phyloP scores from a whole-genome alignment of 495 filamentous ascomycete species.

The Xylaria nigripes region DNA sequence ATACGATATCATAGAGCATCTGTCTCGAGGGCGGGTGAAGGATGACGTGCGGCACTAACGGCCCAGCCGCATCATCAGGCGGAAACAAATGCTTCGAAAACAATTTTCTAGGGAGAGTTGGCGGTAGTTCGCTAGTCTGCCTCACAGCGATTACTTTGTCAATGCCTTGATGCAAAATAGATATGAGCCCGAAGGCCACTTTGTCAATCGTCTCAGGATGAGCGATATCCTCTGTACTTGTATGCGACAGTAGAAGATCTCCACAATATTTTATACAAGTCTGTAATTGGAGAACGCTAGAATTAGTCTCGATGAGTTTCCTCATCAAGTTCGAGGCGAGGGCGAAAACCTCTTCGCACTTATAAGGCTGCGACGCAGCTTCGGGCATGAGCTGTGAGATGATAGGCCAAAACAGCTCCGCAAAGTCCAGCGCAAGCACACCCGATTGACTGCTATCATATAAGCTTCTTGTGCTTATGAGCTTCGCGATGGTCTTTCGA shows the following conservation, averaged over 20 bases:
- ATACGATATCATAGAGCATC: conserved; percentile 56
- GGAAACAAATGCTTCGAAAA: conserved; percentile 66
- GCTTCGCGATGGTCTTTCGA: conserved; percentile 32
- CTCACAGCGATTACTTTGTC: conserved; percentile 9
- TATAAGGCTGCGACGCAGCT: conserved; percentile 26
- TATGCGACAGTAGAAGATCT: conserved; percentile 45
- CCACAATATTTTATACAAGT: conserved; percentile 47
- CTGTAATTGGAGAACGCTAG: conserved; percentile 43
- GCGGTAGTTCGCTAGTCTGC: conserved; percentile 7
- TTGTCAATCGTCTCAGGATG: conserved; percentile 41
- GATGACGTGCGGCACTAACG: conserved; percentile 27
- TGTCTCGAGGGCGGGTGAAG: conserved; percentile 51
- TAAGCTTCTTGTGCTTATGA: conserved; percentile 28
- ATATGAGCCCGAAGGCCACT: conserved; percentile 42
- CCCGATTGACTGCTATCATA: conserved; percentile 5
- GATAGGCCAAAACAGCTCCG: conserved; percentile 42
- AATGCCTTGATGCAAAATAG: conserved; percentile 27
- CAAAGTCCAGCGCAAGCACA: conserved; percentile 28
- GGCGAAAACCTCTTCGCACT: conserved; percentile 38
- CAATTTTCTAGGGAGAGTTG: conserved; percentile 46
- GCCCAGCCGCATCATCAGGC: conserved; percentile 36
- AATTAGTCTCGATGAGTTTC: conserved; percentile 44
- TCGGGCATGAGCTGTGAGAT: conserved; percentile 34
- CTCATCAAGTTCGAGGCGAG: conserved; percentile 44
- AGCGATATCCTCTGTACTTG: conserved; percentile 37